Conservation (phyloP, 169 alveolate species). For the Plasmodium inui region DNA sequence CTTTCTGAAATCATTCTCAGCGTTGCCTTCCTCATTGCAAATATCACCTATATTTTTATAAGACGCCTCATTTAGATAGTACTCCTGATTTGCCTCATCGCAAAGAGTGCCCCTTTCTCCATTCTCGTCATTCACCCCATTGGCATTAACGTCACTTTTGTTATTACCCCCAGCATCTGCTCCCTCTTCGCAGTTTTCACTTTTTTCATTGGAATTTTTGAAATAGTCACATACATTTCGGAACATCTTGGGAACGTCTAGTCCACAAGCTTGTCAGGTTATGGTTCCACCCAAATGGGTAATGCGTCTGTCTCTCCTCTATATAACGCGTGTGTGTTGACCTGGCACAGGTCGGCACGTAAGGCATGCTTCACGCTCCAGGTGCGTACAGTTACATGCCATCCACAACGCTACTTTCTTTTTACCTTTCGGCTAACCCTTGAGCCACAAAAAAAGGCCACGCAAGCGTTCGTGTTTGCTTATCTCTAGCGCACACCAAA, state of each 20-base stretch:
- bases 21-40: neutral
- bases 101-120: neutral
- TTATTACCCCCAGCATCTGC: neutral
- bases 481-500: neutral
- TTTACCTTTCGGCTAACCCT: neutral
- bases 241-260: conserved; percentile 22
- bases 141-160: neutral
- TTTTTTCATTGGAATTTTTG: conserved; percentile 75
- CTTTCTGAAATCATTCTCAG: neutral
- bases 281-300: neutral
- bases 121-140: conserved; percentile 25
- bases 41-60: conserved; percentile 6
- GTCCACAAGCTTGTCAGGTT: neutral
- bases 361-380: neutral
- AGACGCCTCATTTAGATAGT: neutral
- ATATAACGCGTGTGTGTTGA: neutral
- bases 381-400: neutral
- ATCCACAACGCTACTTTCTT: neutral
- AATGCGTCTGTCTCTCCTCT: neutral
- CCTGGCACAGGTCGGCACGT: neutral
- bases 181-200: conserved; percentile 52
- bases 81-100: neutral
- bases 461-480: neutral
- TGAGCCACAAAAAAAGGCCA: neutral
- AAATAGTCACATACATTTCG: conserved; percentile 46